Evolutionary conservation across 148 eudicot genomes (phyloP), one percentile per base, ranked within the genome.

Genomic region (Arctostaphylos glauca): DNA sequence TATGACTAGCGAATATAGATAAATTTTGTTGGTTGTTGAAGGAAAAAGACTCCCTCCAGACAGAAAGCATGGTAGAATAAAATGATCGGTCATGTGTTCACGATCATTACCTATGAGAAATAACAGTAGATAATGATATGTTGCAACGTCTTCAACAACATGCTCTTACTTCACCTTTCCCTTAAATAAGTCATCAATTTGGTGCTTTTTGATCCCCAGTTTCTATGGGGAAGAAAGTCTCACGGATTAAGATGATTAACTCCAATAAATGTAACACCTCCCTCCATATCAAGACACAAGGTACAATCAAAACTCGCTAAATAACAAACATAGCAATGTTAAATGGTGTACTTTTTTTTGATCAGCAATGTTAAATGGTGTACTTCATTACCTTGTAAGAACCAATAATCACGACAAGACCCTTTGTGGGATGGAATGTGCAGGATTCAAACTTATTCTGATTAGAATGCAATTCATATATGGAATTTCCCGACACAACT

Each of bases 371-470:
- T 80, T 49, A 47, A 43, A 72, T 16, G n/a, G n/a, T 55, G 53
- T 16, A 48, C 46, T 71, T 55, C 13, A 68, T 13, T 86, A 91
- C 93, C 91, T 84, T 86, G 83, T 85, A 85, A 21, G 87, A 81
- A 74, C 94, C 94, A 59, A 90, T 83, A 74, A 85, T 81, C 74
- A 91, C 44, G 23, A 84, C 43, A 10, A 46, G 78, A 9, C 89
- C 53, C 75, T 85, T 73, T 31, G 49, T 83, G 21, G 94, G 94
- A 84, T 90, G 91, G 87, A 90, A 91, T 6, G 84, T 79, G 88
- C 94, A 88, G 2, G 90, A 87, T 55, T 82, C 83, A 53, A 87
- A 90, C 77, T 79, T 78, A 52, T 85, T 82, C 18, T 90, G 91
- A 47, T 55, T 80, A 3, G 90, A 87, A 10, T 75, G 80, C 78